Evolutionary conservation across 169 alveolate genomes (phyloP), one percentile per base, ranked within the genome.

Genomic region (Plasmodium reichenowi): DNA sequence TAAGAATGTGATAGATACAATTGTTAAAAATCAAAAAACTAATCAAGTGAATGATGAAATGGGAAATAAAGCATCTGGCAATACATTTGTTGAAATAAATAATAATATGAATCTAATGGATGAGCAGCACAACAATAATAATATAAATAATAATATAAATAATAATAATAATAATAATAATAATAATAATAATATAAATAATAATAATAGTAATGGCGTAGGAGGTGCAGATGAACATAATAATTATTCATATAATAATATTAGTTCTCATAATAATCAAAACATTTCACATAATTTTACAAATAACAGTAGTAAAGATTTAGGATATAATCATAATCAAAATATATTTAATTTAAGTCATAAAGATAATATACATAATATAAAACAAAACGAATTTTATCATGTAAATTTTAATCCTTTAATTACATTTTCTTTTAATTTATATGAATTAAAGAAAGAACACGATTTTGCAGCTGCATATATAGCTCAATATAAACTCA

Each of bases 381-480:
- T 12, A 10, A 66, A 80, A 6, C 64, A 67, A 5, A 72, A 48
- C 17, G 29, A 32, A 29, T 50, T 76, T 8, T 59, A 76, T 20
- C 76, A 76, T 17, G 26, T 10, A 12, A 10, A 29, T 64, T 80
- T 67, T 29, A 80, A 80, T 68, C 90, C 90, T 9, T 62, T 80
- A 20, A 68, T 68, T 43, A 67, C 67, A 8, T 67, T 54, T 29
- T 52, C 90, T 0, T 52, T 80, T 10, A 80, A 80, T 58, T 38
- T 80, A 15, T 26, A 38, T 8, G 90, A 80, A 60, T 12, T 80
- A 43, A 67, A 80, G 56, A 68, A 64, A 45, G 85, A 80, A 47
- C 90, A 80, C 32, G 90, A 80, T 67, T 80, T 67, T 68, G 90
- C 90, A 13, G 59, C 73, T 2, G 72, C 90, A 9, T 80, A 80